phyloP scores from a whole-genome alignment of 2,329 filamentous ascomycete species.

The Aspergillus sp. region DNA sequence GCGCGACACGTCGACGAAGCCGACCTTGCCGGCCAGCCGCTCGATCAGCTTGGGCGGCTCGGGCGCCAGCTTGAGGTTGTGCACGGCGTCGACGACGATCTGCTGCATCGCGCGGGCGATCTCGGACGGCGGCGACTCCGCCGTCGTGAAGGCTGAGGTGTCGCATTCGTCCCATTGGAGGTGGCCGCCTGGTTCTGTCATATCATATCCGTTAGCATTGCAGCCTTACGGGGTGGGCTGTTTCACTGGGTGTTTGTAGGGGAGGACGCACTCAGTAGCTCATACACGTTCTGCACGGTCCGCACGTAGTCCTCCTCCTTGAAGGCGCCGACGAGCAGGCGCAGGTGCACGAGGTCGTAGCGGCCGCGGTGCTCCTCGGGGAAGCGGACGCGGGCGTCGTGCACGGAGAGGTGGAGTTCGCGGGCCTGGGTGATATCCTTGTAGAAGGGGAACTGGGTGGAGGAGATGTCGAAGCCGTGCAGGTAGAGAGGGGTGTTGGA shows the following conservation, averaged over 20 bases:
- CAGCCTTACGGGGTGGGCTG: not conserved
- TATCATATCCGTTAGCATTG: too few species aligned
- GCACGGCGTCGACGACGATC: slow-evolving; percentile 11
- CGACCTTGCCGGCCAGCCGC: slow-evolving; percentile 3
- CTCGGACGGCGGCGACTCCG: slow-evolving; percentile 3
- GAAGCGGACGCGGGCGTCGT: slow-evolving; percentile 27
- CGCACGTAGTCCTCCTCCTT: slow-evolving; percentile 20
- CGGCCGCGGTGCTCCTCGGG: slow-evolving; percentile 23
- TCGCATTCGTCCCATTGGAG: slow-evolving; percentile 30
- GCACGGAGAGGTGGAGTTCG: slow-evolving; percentile 19
- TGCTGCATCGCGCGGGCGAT: slow-evolving; percentile 9
- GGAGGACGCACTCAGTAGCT: slow-evolving; percentile 24
- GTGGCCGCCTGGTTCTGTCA: slow-evolving; percentile 23
- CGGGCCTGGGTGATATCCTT: not conserved
- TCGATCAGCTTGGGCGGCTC: slow-evolving; percentile 14
- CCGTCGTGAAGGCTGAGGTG: slow-evolving; percentile 16
- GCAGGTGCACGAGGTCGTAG: slow-evolving; percentile 33
- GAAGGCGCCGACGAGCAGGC: slow-evolving; percentile 26
- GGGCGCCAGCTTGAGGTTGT: slow-evolving; percentile 11
- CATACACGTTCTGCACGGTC: slow-evolving; percentile 24
- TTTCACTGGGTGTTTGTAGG: not conserved
- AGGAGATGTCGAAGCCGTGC: slow-evolving; percentile 33
- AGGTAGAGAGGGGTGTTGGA: slow-evolving; percentile 13
- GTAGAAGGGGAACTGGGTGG: slow-evolving; percentile 23
- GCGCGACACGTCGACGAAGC: slow-evolving; percentile 11